These are phyloP conservation scores for Irpex lacteus DNA, from an alignment of 1,284 basidiomycete species.

Conservation along the genomic window DNA sequence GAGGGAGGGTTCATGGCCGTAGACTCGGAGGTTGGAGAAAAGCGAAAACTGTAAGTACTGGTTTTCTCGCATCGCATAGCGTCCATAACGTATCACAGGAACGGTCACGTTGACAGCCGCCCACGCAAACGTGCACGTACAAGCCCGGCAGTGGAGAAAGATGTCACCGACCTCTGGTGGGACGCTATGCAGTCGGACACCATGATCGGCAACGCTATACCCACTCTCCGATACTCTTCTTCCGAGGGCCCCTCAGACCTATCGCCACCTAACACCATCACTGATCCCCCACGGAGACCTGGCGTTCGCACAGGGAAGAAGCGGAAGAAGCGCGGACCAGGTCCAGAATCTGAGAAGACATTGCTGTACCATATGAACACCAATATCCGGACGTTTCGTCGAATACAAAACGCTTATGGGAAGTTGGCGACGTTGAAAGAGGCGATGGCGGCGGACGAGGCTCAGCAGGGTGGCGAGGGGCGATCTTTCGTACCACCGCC, in stretches of 20 bases:
- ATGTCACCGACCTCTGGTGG: slow-evolving; percentile 70
- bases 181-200: slow-evolving; percentile 58
- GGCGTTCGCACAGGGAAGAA: slow-evolving; percentile 30
- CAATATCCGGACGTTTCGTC: slow-evolving; percentile 70
- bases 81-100: slow-evolving; percentile 27
- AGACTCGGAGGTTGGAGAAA: slow-evolving; percentile 49
- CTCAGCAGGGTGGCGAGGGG: slow-evolving; percentile 35
- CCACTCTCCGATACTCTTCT: slow-evolving; percentile 47
- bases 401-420: slow-evolving; percentile 65
- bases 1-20: slow-evolving; percentile 34
- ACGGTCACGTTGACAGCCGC: slow-evolving; percentile 33
- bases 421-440: slow-evolving; percentile 61
- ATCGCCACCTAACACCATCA: slow-evolving; percentile 20
- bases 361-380: slow-evolving; percentile 66
- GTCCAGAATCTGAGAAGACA: slow-evolving; percentile 35
- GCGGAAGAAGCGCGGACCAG: slow-evolving; percentile 20
- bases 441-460: slow-evolving; percentile 32
- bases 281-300: slow-evolving; percentile 31
- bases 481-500: slow-evolving; percentile 15
- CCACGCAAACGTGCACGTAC: slow-evolving; percentile 44
- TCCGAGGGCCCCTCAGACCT: slow-evolving; percentile 30
- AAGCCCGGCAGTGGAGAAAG: slow-evolving; percentile 23
- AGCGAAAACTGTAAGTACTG: slow-evolving; percentile 57
- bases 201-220: slow-evolving; percentile 64
- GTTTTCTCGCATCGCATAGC: too few species aligned